Percentiles rank a stretch among this genome's conserved stretches.
Conservation (phyloP, 148 eudicot species). For the Vaccinium darrowii region DNA sequence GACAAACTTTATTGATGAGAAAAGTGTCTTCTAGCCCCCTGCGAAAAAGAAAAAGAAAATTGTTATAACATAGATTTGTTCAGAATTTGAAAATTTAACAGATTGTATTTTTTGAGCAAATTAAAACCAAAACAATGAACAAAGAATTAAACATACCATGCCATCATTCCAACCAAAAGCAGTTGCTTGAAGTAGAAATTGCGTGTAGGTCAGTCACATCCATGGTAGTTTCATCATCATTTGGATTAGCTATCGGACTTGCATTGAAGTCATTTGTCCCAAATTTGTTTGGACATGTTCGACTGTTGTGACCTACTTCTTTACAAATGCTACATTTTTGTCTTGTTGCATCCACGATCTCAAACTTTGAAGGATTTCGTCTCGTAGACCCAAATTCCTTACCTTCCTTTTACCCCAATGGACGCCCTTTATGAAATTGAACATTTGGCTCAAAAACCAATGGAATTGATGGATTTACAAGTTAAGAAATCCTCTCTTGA, state of each 20-base stretch:
- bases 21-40: too few species aligned
- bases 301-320: not conserved
- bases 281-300: not conserved
- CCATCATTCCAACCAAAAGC: not conserved
- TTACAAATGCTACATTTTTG: not conserved
- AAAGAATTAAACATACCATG: not conserved
- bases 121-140: too few species aligned
- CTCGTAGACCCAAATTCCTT: not conserved
- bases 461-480: not conserved
- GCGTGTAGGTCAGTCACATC: not conserved
- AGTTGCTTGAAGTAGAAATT: not conserved
- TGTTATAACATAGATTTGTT: too few species aligned
- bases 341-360: too few species aligned
- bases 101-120: too few species aligned
- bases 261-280: too few species aligned
- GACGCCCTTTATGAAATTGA: not conserved
- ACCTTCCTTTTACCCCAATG: not conserved
- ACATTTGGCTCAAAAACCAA: not conserved
- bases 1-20: too few species aligned
- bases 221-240: too few species aligned
- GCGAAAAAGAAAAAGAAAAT: too few species aligned
- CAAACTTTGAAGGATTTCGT: too few species aligned
- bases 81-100: too few species aligned
- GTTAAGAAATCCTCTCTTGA: not conserved
- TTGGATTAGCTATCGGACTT: too few species aligned